Conservation (phyloP, 169 alveolate species). For the Cryptosporidium muris region DNA sequence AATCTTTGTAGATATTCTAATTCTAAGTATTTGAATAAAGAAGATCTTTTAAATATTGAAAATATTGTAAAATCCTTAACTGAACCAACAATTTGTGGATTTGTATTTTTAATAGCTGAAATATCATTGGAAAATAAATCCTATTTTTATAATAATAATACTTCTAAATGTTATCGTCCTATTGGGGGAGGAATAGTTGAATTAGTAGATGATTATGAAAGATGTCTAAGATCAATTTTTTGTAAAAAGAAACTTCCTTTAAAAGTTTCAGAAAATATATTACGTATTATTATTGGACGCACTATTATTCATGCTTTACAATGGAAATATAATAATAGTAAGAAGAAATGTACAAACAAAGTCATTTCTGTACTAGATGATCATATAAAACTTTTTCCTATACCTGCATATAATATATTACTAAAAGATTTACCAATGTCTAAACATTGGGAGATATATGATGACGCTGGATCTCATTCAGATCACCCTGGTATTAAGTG, state of each 20-base stretch:
- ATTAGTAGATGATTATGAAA: constrained; percentile 11
- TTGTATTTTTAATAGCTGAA: constrained; percentile 13
- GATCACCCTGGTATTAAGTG: constrained; percentile 7
- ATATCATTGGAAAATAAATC: background rate
- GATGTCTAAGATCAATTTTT: constrained; percentile 13
- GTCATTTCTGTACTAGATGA: constrained; percentile 4
- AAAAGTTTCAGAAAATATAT: constrained; percentile 1
- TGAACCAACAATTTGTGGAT: constrained; percentile 14
- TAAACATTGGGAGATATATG: constrained; percentile 13
- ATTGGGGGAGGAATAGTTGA: constrained; percentile 22
- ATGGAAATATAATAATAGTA: constrained; percentile 1
- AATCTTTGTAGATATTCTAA: background rate
- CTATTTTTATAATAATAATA: background rate
- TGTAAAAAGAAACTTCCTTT: constrained; percentile 36
- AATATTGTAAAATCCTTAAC: background rate
- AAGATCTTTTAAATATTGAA: background rate
- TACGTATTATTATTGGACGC: constrained; percentile 7
- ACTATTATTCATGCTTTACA: constrained; percentile 16
- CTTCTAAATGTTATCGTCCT: background rate
- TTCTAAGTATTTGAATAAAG: background rate
- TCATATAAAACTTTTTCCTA: constrained; percentile 20
- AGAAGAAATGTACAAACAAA: background rate
- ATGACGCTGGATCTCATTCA: background rate
- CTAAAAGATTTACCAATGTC: constrained; percentile 30
- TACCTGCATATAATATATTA: constrained; percentile 35